Percentiles rank a stretch among this genome's conserved stretches.
Evolutionary conservation across 2,329 filamentous ascomycete genomes (phyloP).

Genomic region (Phaeophleospora eucalypticola): DNA sequence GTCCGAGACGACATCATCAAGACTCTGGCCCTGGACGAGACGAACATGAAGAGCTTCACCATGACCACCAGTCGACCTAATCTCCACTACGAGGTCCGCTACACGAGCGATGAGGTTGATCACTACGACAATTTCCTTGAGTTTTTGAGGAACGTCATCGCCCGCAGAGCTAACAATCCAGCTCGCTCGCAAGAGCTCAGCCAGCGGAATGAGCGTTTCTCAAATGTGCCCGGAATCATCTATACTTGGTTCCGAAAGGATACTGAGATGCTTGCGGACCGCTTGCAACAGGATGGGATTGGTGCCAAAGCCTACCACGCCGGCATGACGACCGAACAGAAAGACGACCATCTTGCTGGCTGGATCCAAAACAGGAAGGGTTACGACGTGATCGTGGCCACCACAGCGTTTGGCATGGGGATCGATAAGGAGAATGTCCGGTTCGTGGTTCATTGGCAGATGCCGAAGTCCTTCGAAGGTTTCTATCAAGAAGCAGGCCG

Average conservation of each 20-base stretch:
- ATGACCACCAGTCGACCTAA: constrained; percentile 83
- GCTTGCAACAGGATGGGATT: constrained; percentile 64
- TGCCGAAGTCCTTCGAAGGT: constrained; percentile 90
- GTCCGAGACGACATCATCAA: constrained; percentile 79
- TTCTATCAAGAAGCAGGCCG: constrained; percentile 95
- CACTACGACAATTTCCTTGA: constrained; percentile 68
- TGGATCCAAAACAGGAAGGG: constrained; percentile 71
- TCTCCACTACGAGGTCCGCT: constrained; percentile 85
- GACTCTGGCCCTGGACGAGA: constrained; percentile 64
- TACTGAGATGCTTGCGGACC: constrained; percentile 65
- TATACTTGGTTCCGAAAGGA: constrained; percentile 73
- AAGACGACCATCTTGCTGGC: constrained; percentile 64
- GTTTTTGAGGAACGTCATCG: constrained; percentile 73
- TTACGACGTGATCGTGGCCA: constrained; percentile 91
- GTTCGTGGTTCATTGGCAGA: constrained; percentile 91
- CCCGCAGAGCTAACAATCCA: constrained; percentile 58
- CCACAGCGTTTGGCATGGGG: constrained; percentile 95
- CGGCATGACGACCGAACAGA: constrained; percentile 60
- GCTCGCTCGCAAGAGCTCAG: constrained; percentile 57
- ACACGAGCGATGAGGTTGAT: constrained; percentile 71
- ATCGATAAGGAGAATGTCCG: constrained; percentile 94
- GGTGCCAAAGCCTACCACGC: constrained; percentile 71
- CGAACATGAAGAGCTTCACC: constrained; percentile 67
- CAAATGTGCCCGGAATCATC: constrained; percentile 71
- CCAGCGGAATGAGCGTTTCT: constrained; percentile 47